Percentiles rank a stretch among this genome's conserved stretches.
Conservation (phyloP, 116 monocot species). For the Trichopus zeylanicus region DNA sequence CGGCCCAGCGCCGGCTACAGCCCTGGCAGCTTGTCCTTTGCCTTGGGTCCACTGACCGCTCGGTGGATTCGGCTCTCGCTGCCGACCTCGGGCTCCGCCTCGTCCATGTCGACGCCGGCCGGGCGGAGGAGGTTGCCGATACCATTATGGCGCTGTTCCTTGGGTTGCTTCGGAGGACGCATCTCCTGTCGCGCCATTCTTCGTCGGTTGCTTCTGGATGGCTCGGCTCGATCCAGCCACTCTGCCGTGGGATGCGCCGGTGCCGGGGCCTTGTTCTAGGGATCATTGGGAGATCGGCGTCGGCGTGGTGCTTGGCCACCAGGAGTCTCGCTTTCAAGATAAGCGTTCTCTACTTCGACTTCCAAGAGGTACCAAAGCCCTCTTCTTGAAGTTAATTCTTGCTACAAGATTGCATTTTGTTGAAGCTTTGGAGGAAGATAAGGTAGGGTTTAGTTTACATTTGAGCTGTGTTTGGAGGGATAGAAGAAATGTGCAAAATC, state of each 20-base stretch:
- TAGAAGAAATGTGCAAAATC: no score
- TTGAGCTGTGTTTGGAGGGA: no score
- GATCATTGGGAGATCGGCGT: constrained; percentile 67
- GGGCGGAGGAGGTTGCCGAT: constrained; percentile 94
- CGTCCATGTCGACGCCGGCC: constrained; percentile 77
- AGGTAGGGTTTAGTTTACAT: neutral
- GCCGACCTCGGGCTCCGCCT: constrained; percentile 82
- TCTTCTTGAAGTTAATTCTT: neutral
- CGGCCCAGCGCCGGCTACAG: constrained; percentile 83
- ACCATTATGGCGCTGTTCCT: constrained; percentile 93
- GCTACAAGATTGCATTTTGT: neutral
- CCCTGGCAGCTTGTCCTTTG: constrained; percentile 88
- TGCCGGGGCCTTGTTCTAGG: constrained; percentile 91
- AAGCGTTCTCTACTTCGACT: constrained; percentile 93
- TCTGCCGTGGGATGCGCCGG: constrained; percentile 87
- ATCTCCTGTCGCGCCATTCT: constrained; percentile 63
- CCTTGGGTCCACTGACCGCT: constrained; percentile 85
- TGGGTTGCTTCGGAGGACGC: constrained; percentile 69
- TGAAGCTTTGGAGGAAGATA: neutral
- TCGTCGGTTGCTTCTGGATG: constrained; percentile 63
- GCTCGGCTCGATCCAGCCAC: constrained; percentile 86
- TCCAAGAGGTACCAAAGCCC: constrained; percentile 46
- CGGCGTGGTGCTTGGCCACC: constrained; percentile 73
- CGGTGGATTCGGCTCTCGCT: constrained; percentile 74
- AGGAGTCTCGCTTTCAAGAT: constrained; percentile 94